phyloP scores from a whole-genome alignment of 2,329 filamentous ascomycete species.

The Fusarium fracticaudum region DNA sequence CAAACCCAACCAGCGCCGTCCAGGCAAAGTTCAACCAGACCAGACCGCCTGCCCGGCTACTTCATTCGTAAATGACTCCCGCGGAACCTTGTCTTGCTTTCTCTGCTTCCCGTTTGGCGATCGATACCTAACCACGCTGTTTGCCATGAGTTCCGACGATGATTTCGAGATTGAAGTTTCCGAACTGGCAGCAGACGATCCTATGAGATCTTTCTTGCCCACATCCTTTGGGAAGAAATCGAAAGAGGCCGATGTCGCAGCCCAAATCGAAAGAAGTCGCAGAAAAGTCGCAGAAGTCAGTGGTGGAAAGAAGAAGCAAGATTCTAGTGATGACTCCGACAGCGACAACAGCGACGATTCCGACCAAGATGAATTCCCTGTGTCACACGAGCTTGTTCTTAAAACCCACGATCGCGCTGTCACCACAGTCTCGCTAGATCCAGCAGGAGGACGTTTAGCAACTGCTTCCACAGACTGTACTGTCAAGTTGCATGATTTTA shows the following conservation, averaged over 20 bases:
- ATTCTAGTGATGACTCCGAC: constrained; percentile 58
- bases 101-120: constrained; percentile 17
- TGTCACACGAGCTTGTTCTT: constrained; percentile 91
- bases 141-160: constrained; percentile 67
- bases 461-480: constrained; percentile 93
- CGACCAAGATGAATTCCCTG: constrained; percentile 86
- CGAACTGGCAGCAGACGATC: constrained; percentile 69
- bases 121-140: constrained; percentile 16
- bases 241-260: constrained; percentile 76
- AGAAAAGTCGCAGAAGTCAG: constrained; percentile 53
- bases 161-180: constrained; percentile 66
- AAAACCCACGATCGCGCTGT: constrained; percentile 92
- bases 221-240: constrained; percentile 86
- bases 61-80: constrained; percentile 33
- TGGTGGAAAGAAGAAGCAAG: constrained; percentile 44
- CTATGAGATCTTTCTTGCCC: constrained; percentile 81
- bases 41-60: constrained; percentile 29
- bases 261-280: constrained; percentile 83
- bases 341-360: constrained; percentile 65
- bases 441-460: constrained; percentile 83
- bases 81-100: constrained; percentile 25
- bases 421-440: constrained; percentile 85
- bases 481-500: constrained; percentile 93
- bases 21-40: constrained; percentile 23
- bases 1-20: constrained; percentile 35